These are phyloP conservation scores for Ophiocordyceps camponoti-floridani DNA, from an alignment of 2,329 filamentous ascomycete species.

Conservation along the genomic window DNA sequence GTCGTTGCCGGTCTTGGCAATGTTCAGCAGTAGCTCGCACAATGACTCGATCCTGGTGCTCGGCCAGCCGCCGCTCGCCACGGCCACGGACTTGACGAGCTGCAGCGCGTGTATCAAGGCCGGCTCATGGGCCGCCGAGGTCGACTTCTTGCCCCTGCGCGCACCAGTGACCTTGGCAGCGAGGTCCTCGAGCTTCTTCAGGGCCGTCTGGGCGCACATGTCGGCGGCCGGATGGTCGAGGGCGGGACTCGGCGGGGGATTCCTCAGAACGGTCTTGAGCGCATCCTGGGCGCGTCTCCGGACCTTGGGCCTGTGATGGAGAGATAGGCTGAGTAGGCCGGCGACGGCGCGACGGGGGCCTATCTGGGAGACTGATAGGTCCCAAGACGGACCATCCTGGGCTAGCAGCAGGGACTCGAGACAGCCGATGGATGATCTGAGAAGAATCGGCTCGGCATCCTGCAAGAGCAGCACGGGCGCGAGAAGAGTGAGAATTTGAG, in stretches of 20 bases:
- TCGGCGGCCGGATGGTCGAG: conserved; percentile 89
- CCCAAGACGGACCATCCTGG: conserved; percentile 79
- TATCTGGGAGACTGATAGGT: conserved; percentile 64
- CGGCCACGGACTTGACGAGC: conserved; percentile 75
- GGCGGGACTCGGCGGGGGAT: conserved; percentile 76
- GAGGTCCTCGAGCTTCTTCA: conserved; percentile 63
- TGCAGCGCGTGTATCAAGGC: conserved; percentile 82
- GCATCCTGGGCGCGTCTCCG: conserved; percentile 87
- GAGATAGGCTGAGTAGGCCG: conserved; percentile 65
- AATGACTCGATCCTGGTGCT: conserved; percentile 87
- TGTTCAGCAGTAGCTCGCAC: conserved; percentile 74
- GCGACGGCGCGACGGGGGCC: conserved; percentile 77
- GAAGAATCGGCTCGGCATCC: conserved; percentile 71
- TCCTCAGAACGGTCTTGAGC: conserved; percentile 63
- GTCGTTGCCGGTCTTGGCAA: conserved; percentile 81
- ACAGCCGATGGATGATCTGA: conserved; percentile 79
- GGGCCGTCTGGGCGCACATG: conserved; percentile 84
- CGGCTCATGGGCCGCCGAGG: conserved; percentile 51
- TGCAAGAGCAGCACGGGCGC: conserved; percentile 65
- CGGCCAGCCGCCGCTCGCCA: conserved; percentile 83
- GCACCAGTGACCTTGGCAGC: conserved; percentile 42
- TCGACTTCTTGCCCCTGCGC: conserved; percentile 46
- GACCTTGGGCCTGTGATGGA: conserved; percentile 84
- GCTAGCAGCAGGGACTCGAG: conserved; percentile 81
- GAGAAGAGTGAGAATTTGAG: conserved; percentile 74